Evolutionary conservation across 23 red algal species (phyloP).

Genomic region (Porphyridium purpureum): DNA sequence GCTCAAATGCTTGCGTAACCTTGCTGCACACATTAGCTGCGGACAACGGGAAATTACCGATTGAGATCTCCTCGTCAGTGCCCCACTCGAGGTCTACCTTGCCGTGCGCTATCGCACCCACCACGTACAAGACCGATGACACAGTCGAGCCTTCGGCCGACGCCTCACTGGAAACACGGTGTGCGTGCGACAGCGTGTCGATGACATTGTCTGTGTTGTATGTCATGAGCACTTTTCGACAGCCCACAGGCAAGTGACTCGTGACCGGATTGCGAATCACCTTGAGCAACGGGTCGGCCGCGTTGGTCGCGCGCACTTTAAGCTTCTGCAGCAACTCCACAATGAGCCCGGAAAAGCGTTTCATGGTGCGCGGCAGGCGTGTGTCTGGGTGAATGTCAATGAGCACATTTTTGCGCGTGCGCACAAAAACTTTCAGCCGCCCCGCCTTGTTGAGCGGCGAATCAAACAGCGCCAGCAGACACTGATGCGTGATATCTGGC

Average conservation of each 20-base stretch:
- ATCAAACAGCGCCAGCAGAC: conserved; percentile 75
- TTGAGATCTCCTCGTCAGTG: conserved; percentile 39
- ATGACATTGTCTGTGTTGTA: conserved; percentile 74
- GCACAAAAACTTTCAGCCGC: conserved; percentile 70
- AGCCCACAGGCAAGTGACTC: conserved; percentile 68
- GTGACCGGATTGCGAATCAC: conserved; percentile 80
- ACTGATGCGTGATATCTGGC: conserved; percentile 96
- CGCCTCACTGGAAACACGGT: conserved; percentile 9
- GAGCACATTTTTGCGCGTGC: conserved; percentile 63
- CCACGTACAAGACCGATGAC: conserved; percentile 58
- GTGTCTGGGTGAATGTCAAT: conserved; percentile 84
- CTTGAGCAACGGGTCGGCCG: conserved; percentile 48
- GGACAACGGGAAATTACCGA: conserved; percentile 74
- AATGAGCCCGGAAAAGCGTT: conserved; percentile 76
- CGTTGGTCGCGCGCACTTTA: conserved; percentile 51
- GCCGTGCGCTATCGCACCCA: conserved; percentile 95
- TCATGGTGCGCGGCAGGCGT: conserved; percentile 71
- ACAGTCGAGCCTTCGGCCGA: not conserved
- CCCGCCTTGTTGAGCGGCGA: conserved; percentile 94
- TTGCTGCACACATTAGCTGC: conserved; percentile 63
- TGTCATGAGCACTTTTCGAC: conserved; percentile 46
- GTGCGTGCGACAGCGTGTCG: conserved; percentile 45
- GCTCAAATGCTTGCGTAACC: conserved; percentile 63
- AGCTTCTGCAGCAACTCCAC: conserved; percentile 83
- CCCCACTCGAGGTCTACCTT: conserved; percentile 78